These are phyloP conservation scores for Elaeis oleifera DNA, from an alignment of 202 grass and related monocot genomes.

Conservation along the genomic window DNA sequence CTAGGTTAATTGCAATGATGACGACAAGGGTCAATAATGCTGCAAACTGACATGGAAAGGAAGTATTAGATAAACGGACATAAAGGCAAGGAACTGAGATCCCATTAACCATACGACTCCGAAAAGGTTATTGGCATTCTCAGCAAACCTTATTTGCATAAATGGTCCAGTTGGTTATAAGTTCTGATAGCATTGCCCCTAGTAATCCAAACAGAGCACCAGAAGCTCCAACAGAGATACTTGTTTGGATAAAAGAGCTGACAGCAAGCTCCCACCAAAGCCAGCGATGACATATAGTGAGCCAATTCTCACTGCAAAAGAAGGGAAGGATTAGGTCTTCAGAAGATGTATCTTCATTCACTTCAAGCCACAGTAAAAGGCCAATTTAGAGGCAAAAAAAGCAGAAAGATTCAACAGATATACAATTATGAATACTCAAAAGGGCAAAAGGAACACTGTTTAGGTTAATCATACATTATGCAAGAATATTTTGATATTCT, in stretches of 20 bases:
- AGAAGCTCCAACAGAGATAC: slow-evolving; percentile 88
- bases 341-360: not conserved
- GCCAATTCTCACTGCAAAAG: slow-evolving; percentile 71
- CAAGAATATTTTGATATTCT: no score
- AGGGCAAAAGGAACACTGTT: no score
- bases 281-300: slow-evolving; percentile 74
- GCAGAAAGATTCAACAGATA: no score
- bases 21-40: slow-evolving; percentile 64
- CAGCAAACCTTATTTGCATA: slow-evolving; percentile 82
- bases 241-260: slow-evolving; percentile 72
- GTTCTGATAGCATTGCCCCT: slow-evolving; percentile 88
- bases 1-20: slow-evolving; percentile 75
- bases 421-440: no score
- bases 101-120: not conserved
- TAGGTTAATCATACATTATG: no score
- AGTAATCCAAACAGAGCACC: slow-evolving; percentile 95
- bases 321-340: slow-evolving; percentile 8
- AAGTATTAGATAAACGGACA: slow-evolving; percentile 23
- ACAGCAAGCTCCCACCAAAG: slow-evolving; percentile 81
- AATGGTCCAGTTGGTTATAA: slow-evolving; percentile 96
- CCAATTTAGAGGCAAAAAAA: no score
- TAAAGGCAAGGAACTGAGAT: slow-evolving; percentile 14
- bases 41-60: slow-evolving; percentile 41
- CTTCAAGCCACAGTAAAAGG: no score
- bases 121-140: not conserved